Base-by-base conservation (phyloP, 371 early-diverging fungal genomes). In the Nosema granulosis region DNA sequence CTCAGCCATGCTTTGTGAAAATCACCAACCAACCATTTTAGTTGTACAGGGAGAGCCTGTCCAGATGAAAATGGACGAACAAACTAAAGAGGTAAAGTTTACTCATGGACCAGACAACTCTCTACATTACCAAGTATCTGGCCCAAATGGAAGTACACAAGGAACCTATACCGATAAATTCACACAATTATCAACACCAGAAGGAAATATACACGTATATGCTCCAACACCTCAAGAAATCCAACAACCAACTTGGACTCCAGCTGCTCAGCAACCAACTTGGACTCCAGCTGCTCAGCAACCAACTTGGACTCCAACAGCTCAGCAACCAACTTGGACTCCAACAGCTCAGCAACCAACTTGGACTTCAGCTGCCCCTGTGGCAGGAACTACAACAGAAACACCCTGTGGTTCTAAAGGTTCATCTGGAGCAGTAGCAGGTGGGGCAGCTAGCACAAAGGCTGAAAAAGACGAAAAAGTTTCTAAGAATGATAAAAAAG, bases 341-440 rank as follows among this genome's bases (percentile, higher is more conserved):
- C 61, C 32, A 28, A 32, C 13, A 20, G 26, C 1, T 52, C n/a
- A 22, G 54, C 54, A 52, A 52, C 54, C n/a, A 1, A 52, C n/a
- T 3, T 3, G 0, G 54, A 3, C 0, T 22, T 1, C 54, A 22
- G 54, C 22, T 1, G 26, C 24, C 1, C 20, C 20, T 2, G 29
- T 20, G 34, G 32, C 16, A 29, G 16, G 3, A 6, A 4, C 9
- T 20, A 59, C 32, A 32, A 59, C 24, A 59, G 54, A 3, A 20
- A 52, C 22, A 52, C n/a, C 54, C 54, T 0, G 4, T 22, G 6
- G 3, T 0, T 26, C n/a, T 20, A 6, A 32, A 43, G 51, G 52
- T 51, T 43, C 31, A 56, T 43, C 69, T n/a, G n/a, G 22, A 13
- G 54, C 29, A 37, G 26, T 35, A 3, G 54, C 71, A 52, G 71